These are phyloP conservation scores for Chalaropsis thielavioides DNA, from an alignment of 2,329 filamentous ascomycete species.

Conservation along the genomic window DNA sequence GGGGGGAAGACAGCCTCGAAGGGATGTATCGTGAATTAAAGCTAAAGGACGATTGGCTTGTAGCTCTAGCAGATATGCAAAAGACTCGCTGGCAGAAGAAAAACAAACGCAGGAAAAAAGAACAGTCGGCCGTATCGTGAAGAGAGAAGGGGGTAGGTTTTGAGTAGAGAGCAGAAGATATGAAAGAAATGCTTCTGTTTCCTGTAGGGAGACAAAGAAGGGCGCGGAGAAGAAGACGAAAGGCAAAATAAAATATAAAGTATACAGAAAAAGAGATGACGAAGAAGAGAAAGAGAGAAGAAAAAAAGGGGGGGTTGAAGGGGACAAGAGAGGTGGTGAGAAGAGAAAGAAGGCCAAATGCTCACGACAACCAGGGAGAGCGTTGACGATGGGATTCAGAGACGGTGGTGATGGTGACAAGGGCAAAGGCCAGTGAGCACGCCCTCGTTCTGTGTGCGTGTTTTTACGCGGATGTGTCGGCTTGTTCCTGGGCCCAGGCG, in stretches of 20 bases:
- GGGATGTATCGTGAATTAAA: not conserved
- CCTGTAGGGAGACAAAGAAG: not conserved
- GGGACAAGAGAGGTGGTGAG: not conserved
- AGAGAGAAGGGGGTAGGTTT: not conserved
- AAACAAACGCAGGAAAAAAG: conserved; percentile 3
- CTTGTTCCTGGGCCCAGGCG: not conserved
- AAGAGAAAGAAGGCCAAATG: not conserved
- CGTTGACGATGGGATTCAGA: not conserved
- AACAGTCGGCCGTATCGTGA: conserved; percentile 1
- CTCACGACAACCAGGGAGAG: not conserved
- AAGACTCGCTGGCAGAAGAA: not conserved
- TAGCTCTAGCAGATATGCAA: not conserved
- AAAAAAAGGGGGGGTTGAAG: not conserved
- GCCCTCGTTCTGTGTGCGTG: not conserved
- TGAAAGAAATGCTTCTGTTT: not conserved
- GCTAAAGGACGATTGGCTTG: not conserved
- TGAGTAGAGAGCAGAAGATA: not conserved
- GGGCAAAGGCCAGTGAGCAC: not conserved
- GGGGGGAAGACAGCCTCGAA: not conserved
- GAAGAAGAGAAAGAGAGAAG: not conserved
- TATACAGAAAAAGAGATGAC: not conserved
- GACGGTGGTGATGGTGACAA: not conserved
- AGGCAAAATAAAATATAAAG: not conserved
- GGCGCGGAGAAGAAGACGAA: not conserved
- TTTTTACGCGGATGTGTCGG: not conserved